These are phyloP conservation scores for Ustilago esculenta DNA, from an alignment of 1,284 basidiomycete species.

Conservation along the genomic window DNA sequence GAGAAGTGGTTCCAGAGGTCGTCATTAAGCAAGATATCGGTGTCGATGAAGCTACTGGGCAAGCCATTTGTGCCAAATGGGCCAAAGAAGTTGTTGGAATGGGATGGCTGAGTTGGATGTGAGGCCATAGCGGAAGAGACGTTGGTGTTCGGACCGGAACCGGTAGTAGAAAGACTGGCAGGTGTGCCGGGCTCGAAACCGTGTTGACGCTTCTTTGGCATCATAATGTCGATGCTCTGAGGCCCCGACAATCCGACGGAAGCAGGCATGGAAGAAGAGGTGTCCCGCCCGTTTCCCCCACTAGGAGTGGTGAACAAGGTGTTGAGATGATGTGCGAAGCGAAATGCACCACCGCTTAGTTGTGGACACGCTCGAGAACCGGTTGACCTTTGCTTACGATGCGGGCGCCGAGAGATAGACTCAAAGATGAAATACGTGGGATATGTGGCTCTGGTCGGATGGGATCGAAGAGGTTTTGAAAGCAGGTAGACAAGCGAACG, in stretches of 20 bases:
- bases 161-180: constrained; percentile 8
- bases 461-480: constrained; percentile 7
- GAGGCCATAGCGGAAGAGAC: constrained; percentile 5
- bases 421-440: constrained; percentile 5
- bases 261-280: constrained; percentile 18
- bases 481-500: constrained; percentile 6
- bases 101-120: constrained; percentile 3
- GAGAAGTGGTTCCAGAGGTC: constrained; percentile 52
- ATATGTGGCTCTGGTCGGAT: not conserved
- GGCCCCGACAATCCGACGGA: constrained; percentile 31
- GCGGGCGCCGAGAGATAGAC: not conserved
- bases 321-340: not conserved
- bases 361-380: constrained; percentile 4
- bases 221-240: constrained; percentile 45
- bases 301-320: not conserved
- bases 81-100: constrained; percentile 35
- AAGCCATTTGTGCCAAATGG: constrained; percentile 35
- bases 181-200: constrained; percentile 38
- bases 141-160: constrained; percentile 11
- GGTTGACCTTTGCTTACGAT: not conserved
- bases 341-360: not conserved
- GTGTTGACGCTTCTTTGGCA: constrained; percentile 52
- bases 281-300: not conserved
- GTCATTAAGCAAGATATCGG: constrained; percentile 53
- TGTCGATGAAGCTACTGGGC: constrained; percentile 52